These are phyloP conservation scores for Globisporangium spiculum DNA, from an alignment of 352 stramenopile species.

Conservation along the genomic window DNA sequence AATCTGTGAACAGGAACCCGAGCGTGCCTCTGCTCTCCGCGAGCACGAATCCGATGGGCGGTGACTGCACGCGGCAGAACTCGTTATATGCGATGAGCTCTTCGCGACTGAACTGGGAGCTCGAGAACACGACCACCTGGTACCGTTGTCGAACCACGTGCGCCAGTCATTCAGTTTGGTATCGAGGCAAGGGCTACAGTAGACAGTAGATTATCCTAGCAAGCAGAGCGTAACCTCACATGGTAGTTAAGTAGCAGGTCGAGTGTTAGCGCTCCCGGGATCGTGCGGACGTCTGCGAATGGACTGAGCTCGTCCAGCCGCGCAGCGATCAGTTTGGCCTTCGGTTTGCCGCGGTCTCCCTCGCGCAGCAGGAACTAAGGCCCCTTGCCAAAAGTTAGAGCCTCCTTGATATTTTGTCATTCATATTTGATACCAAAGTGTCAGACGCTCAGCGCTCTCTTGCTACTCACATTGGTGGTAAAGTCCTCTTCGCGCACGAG, in stretches of 20 bases:
- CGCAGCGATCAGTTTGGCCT: conserved; percentile 27
- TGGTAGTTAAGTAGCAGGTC: conserved; percentile 45
- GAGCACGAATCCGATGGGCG: conserved; percentile 36
- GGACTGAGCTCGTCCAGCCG: conserved; percentile 28
- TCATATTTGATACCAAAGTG: conserved; percentile 1
- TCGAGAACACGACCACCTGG: conserved; percentile 44
- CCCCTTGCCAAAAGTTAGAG: neutral
- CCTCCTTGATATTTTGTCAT: neutral
- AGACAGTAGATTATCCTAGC: neutral
- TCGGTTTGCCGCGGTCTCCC: conserved; percentile 29
- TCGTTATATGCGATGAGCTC: conserved; percentile 49
- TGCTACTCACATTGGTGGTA: conserved; percentile 18
- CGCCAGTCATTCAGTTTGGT: neutral
- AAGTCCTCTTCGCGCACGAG: conserved; percentile 37
- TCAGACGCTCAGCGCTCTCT: neutral
- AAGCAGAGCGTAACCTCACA: conserved; percentile 13
- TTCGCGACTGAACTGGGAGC: conserved; percentile 28
- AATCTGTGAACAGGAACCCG: conserved; percentile 40
- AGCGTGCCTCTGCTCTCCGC: conserved; percentile 37
- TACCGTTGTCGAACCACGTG: neutral
- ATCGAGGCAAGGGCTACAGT: neutral
- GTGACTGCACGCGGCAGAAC: conserved; percentile 39
- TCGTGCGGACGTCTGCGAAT: conserved; percentile 29
- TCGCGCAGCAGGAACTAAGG: conserved; percentile 31
- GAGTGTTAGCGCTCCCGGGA: conserved; percentile 29